A percentile compares a stretch with the other conserved stretches of the same genome.
Evolutionary conservation across 768 basidiomycete species (phyloP).

Genomic region (Pholiota conissans): DNA sequence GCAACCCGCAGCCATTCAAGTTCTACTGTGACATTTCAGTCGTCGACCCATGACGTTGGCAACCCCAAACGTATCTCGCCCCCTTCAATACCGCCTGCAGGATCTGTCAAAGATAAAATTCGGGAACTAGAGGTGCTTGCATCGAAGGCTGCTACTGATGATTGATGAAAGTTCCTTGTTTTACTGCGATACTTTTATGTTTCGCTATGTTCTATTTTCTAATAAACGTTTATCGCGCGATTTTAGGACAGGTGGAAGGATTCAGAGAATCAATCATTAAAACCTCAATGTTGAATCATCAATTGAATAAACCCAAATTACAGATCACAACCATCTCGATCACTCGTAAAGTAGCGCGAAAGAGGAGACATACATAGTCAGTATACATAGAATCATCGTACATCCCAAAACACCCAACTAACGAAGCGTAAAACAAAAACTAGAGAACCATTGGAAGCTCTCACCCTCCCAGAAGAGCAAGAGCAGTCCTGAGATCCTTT

Average conservation of each 20-base stretch:
- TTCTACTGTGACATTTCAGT: background rate
- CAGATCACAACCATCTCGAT: background rate
- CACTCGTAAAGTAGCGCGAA: background rate
- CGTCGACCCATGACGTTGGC: background rate
- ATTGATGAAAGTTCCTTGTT: background rate
- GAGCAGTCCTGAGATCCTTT: conserved; percentile 77
- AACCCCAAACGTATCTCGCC: background rate
- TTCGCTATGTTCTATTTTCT: no score
- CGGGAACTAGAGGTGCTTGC: conserved; percentile 37
- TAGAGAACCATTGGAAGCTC: conserved; percentile 4
- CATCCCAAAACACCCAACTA: background rate
- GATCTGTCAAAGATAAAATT: conserved; percentile 42
- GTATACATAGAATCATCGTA: background rate
- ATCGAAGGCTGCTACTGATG: conserved; percentile 14
- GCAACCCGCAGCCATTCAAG: background rate
- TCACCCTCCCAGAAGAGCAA: conserved; percentile 63
- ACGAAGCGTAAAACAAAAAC: background rate
- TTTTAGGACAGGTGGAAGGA: no score
- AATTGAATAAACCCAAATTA: background rate
- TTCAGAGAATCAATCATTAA: no score
- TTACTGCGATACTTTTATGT: no score
- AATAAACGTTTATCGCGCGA: no score
- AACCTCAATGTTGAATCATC: background rate
- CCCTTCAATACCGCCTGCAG: conserved; percentile 14
- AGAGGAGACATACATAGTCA: background rate